These are phyloP conservation scores for Phytophthora palmivora DNA, from an alignment of 352 stramenopile genomes.

Conservation along the genomic window DNA sequence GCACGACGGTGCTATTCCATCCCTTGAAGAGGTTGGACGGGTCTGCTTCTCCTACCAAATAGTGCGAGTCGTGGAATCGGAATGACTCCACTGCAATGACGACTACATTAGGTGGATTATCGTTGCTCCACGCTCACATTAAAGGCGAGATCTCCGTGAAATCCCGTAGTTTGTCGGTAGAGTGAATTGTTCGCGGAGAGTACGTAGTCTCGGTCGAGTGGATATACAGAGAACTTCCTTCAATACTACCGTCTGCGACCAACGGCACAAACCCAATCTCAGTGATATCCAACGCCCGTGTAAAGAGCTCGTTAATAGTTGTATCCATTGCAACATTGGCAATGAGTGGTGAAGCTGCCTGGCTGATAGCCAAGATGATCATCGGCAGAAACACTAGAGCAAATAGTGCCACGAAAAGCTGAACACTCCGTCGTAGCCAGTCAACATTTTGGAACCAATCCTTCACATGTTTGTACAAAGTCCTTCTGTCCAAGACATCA, in stretches of 20 bases:
- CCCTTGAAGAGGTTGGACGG: conserved; percentile 45
- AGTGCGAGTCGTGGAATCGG: conserved; percentile 58
- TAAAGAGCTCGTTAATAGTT: conserved; percentile 50
- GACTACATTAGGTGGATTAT: conserved; percentile 55
- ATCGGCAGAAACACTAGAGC: conserved; percentile 25
- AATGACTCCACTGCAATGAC: conserved; percentile 66
- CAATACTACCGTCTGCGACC: conserved; percentile 31
- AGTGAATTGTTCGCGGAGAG: conserved; percentile 51
- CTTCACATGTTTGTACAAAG: background rate
- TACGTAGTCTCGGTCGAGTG: conserved; percentile 33
- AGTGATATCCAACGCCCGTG: conserved; percentile 22
- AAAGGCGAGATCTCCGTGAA: conserved; percentile 51
- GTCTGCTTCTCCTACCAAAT: conserved; percentile 50
- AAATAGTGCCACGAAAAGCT: conserved; percentile 17
- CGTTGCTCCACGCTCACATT: conserved; percentile 42
- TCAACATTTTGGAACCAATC: conserved; percentile 13
- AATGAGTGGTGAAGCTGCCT: conserved; percentile 26
- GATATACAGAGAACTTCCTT: conserved; percentile 32
- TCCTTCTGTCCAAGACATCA: background rate
- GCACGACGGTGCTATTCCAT: conserved; percentile 43
- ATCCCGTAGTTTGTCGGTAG: conserved; percentile 46
- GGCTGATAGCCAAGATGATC: conserved; percentile 21
- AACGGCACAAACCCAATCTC: conserved; percentile 30
- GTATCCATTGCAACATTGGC: conserved; percentile 50
- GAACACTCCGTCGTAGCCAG: conserved; percentile 14